These are phyloP conservation scores for Cyclaneusma minus DNA, from an alignment of 2,329 filamentous ascomycete genomes.

Conservation along the genomic window DNA sequence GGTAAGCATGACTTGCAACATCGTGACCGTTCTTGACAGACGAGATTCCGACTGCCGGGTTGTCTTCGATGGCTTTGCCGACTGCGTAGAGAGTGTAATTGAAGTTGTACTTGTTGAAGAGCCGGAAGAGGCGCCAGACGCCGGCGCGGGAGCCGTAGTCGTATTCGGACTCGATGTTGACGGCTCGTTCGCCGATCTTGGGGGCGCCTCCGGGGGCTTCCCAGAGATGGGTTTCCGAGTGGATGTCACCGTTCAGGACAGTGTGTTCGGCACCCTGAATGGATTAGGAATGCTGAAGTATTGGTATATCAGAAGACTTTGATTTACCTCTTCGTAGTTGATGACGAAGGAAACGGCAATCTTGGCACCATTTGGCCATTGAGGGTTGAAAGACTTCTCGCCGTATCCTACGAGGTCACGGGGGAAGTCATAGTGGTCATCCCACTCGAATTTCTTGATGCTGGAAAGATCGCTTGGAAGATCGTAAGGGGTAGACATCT, in stretches of 20 bases:
- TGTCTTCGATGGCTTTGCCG: constrained; percentile 23
- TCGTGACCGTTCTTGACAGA: constrained; percentile 25
- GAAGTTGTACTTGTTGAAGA: constrained; percentile 26
- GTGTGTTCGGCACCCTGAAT: constrained; percentile 11
- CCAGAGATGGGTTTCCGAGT: constrained; percentile 11
- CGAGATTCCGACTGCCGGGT: constrained; percentile 23
- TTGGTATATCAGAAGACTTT: neutral
- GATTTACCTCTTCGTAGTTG: constrained; percentile 13
- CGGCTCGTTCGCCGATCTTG: constrained; percentile 13
- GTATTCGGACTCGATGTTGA: constrained; percentile 19
- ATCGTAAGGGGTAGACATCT: constrained; percentile 11
- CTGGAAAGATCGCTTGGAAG: constrained; percentile 8
- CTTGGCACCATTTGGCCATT: constrained; percentile 19
- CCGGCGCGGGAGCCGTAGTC: constrained; percentile 21
- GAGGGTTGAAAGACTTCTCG: constrained; percentile 14
- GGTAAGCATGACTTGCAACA: constrained; percentile 24
- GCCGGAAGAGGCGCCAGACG: constrained; percentile 23
- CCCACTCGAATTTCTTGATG: constrained; percentile 12
- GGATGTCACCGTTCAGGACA: constrained; percentile 11
- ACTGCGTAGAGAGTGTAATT: constrained; percentile 26
- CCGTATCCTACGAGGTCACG: constrained; percentile 13
- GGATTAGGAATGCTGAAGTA: constrained; percentile 1
- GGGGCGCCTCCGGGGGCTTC: constrained; percentile 9
- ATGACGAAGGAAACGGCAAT: constrained; percentile 19
- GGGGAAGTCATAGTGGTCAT: constrained; percentile 15